A percentile compares a stretch with the other conserved stretches of the same genome.
These are phyloP conservation scores for Wallacemonas sp. DNA, from an alignment of 208 protist genomes.

Conservation along the genomic window DNA sequence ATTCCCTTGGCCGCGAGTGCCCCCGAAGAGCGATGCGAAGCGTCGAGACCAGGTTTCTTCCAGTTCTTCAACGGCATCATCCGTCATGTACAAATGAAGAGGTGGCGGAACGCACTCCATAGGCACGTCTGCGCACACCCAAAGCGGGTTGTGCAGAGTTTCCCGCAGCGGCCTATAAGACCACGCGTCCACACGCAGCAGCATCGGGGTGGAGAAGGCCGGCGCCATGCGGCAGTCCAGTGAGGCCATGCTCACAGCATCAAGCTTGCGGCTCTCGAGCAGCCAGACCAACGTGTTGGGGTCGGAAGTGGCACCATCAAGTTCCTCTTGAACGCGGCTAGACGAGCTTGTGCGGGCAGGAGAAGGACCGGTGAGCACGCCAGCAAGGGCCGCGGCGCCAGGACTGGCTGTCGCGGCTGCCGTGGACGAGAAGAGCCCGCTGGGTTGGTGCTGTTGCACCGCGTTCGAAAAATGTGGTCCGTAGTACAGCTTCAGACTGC, in stretches of 20 bases:
- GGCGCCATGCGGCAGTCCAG: constrained; percentile 51
- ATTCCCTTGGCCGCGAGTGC: too few species aligned
- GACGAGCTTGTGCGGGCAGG: not conserved
- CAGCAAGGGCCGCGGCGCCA: not conserved
- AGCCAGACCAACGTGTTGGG: constrained; percentile 30
- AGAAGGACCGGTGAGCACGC: not conserved
- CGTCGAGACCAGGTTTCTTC: constrained; percentile 14
- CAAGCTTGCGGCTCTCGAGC: constrained; percentile 27
- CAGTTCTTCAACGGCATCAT: constrained; percentile 17
- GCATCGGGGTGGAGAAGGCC: constrained; percentile 46
- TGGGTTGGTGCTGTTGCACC: constrained; percentile 1
- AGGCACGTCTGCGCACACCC: constrained; percentile 33
- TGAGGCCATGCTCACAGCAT: constrained; percentile 28
- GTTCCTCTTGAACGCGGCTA: not conserved
- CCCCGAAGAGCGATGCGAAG: not conserved
- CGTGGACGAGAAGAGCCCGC: not conserved
- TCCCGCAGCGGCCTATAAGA: constrained; percentile 47
- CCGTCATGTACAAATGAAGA: constrained; percentile 6
- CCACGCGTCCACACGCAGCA: constrained; percentile 58
- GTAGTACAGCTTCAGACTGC: constrained; percentile 13
- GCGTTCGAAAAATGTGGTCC: constrained; percentile 1
- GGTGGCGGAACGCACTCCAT: constrained; percentile 14
- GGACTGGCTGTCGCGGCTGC: not conserved
- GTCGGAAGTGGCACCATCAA: constrained; percentile 3
- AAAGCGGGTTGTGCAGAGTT: constrained; percentile 19